These are phyloP conservation scores for Candida ovalis DNA, from an alignment of 805 yeast genomes.

Conservation along the genomic window DNA sequence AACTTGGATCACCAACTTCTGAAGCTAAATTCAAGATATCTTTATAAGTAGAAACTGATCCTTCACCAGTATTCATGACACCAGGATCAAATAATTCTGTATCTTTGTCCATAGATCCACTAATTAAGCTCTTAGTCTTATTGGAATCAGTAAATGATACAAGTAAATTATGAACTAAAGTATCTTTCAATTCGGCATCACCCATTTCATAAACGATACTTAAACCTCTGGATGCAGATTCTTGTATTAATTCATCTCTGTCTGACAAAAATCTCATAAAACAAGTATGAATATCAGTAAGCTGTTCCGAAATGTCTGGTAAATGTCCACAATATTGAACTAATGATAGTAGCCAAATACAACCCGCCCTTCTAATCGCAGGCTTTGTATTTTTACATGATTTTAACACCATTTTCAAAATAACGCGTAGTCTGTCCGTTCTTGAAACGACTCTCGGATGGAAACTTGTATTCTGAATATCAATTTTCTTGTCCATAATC, in stretches of 20 bases:
- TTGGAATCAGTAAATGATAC: constrained; percentile 74
- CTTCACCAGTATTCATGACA: constrained; percentile 71
- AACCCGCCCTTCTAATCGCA: constrained; percentile 64
- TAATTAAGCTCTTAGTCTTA: constrained; percentile 39
- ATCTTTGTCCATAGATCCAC: constrained; percentile 73
- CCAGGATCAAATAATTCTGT: constrained; percentile 87
- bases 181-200: constrained; percentile 59
- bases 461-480: constrained; percentile 39
- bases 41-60: constrained; percentile 85
- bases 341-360: constrained; percentile 81
- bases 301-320: constrained; percentile 34
- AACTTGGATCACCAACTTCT: constrained; percentile 92
- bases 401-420: constrained; percentile 48
- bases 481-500: constrained; percentile 48
- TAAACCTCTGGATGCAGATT: constrained; percentile 86
- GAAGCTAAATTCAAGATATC: constrained; percentile 86
- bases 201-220: constrained; percentile 80
- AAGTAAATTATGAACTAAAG: constrained; percentile 67
- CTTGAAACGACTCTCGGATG: constrained; percentile 8
- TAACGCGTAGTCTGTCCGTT: constrained; percentile 15
- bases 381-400: constrained; percentile 69
- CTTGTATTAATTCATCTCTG: constrained; percentile 85
- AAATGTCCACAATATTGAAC: constrained; percentile 67
- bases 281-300: constrained; percentile 63
- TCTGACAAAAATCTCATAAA: constrained; percentile 80